Evolutionary conservation across 192 early-diverging fungal genomes (phyloP).

Genomic region (Spizellomyces punctatus): DNA sequence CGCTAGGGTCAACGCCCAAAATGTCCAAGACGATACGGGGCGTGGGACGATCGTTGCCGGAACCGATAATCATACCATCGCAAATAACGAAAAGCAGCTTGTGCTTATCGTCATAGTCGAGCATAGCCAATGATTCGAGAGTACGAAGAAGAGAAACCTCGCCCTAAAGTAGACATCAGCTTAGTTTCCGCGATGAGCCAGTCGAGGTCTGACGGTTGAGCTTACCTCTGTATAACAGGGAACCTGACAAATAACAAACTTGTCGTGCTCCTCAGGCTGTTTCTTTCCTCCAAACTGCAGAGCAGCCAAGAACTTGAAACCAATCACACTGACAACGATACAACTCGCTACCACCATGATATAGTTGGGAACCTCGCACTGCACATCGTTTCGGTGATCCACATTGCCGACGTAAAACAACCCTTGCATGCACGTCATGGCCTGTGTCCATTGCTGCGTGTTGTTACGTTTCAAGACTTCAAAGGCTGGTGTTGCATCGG

Average conservation of each 20-base stretch:
- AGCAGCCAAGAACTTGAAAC: constrained; percentile 66
- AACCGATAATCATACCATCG: constrained; percentile 94
- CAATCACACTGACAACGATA: constrained; percentile 80
- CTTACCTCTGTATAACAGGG: constrained; percentile 91
- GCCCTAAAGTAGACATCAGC: constrained; percentile 38
- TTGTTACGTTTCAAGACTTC: constrained; percentile 24
- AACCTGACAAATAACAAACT: constrained; percentile 94
- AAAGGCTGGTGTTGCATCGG: constrained; percentile 23
- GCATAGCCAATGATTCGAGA: constrained; percentile 86
- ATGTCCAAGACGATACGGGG: constrained; percentile 97
- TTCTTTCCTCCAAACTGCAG: constrained; percentile 53
- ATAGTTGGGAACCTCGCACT: constrained; percentile 85
- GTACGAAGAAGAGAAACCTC: constrained; percentile 93
- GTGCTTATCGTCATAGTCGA: constrained; percentile 96
- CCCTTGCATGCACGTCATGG: constrained; percentile 71
- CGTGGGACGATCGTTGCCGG: constrained; percentile 94
- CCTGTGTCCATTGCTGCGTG: constrained; percentile 19
- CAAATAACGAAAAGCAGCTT: constrained; percentile 95
- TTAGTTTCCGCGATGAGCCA: background rate
- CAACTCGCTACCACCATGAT: constrained; percentile 76
- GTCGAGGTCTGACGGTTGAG: too few relatives aligned
- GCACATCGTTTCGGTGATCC: constrained; percentile 79
- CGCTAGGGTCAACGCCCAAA: constrained; percentile 83
- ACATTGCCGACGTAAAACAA: constrained; percentile 82
- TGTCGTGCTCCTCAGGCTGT: constrained; percentile 87